Evolutionary conservation across 176 grass and related monocot species (phyloP).

Genomic region (Canna indica): DNA sequence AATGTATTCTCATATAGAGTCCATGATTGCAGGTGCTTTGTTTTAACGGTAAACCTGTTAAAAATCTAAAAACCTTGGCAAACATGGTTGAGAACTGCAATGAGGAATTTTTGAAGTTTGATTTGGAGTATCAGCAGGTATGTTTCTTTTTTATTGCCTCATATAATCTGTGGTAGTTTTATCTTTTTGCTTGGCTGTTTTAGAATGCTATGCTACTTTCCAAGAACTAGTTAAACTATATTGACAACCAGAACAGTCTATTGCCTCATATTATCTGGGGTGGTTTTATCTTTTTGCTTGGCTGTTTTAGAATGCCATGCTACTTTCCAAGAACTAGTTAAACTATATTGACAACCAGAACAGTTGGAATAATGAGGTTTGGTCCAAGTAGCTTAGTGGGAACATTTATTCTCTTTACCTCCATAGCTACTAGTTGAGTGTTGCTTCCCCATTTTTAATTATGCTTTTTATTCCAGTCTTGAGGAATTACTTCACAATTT

Average conservation of each 20-base stretch:
- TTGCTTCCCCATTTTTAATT: too few species aligned
- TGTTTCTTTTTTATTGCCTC: not conserved
- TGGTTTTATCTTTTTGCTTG: not conserved
- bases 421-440: too few species aligned
- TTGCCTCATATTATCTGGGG: not conserved
- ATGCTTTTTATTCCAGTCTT: too few species aligned
- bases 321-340: not conserved
- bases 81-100: slow-evolving; percentile 80
- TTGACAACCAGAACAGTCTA: too few species aligned
- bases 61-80: slow-evolving; percentile 79
- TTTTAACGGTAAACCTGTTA: slow-evolving; percentile 66
- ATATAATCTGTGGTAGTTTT: not conserved
- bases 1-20: not conserved
- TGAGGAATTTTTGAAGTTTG: slow-evolving; percentile 67
- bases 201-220: not conserved
- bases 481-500: too few species aligned
- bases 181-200: not conserved
- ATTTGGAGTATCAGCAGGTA: slow-evolving; percentile 97
- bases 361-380: too few species aligned
- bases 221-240: not conserved
- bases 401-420: too few species aligned
- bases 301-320: not conserved
- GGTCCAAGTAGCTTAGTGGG: too few species aligned
- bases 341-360: too few species aligned
- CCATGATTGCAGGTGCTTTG: slow-evolving; percentile 46